A percentile compares a stretch with the other conserved stretches of the same genome.
These are phyloP conservation scores for Lolium perenne DNA, from an alignment of 176 grass and related monocot species.

Conservation along the genomic window DNA sequence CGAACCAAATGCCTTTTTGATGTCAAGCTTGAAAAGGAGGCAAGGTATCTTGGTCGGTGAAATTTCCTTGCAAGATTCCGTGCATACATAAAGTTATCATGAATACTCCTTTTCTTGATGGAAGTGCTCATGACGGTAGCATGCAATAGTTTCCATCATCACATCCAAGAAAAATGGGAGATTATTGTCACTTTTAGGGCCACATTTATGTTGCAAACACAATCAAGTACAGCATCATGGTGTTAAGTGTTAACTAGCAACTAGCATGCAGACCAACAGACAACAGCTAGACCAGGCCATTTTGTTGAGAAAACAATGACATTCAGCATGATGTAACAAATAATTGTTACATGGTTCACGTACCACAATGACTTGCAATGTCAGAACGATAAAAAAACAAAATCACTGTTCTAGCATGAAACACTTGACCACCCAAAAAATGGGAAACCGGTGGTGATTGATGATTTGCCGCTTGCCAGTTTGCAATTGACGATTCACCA, in stretches of 20 bases:
- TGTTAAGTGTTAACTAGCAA: not conserved
- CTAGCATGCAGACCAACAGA: not conserved
- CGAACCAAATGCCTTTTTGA: too few species aligned
- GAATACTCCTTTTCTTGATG: too few species aligned
- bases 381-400: not conserved
- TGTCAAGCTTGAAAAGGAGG: too few species aligned
- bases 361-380: not conserved
- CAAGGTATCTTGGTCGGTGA: too few species aligned
- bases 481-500: not conserved
- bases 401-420: slow-evolving; percentile 5
- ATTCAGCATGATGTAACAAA: too few species aligned
- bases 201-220: slow-evolving; percentile 13
- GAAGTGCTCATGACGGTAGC: not conserved
- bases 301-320: too few species aligned
- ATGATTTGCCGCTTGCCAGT: not conserved
- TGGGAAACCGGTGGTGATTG: not conserved
- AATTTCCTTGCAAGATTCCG: too few species aligned
- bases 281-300: too few species aligned
- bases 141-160: not conserved
- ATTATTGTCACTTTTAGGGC: not conserved
- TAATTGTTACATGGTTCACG: not conserved
- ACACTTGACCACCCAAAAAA: slow-evolving; percentile 8
- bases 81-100: too few species aligned
- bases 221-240: slow-evolving; percentile 23
- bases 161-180: not conserved